phyloP scores from a whole-genome alignment of 768 basidiomycete genomes.

The Kwoniella dendrophila region DNA sequence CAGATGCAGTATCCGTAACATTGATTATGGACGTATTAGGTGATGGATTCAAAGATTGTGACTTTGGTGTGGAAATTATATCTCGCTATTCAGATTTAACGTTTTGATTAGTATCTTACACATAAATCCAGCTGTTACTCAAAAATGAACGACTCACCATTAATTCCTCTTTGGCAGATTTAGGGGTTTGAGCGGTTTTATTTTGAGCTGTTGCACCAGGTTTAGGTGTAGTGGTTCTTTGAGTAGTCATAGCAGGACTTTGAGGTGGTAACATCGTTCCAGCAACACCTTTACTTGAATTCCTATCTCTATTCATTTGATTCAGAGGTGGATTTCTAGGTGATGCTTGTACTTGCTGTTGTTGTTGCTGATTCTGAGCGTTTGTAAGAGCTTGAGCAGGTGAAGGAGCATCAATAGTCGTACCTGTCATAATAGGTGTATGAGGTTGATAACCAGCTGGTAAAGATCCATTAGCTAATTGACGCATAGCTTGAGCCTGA shows the following conservation, averaged over 20 bases:
- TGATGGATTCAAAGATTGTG: constrained; percentile 42
- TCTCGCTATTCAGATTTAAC: constrained; percentile 23
- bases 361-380: too few species aligned
- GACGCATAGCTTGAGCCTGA: constrained; percentile 33
- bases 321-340: constrained; percentile 31
- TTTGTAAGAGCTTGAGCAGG: constrained; percentile 29
- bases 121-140: neutral
- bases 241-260: constrained; percentile 33
- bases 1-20: constrained; percentile 18
- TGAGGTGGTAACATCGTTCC: constrained; percentile 51
- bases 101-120: neutral
- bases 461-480: constrained; percentile 16
- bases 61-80: constrained; percentile 40
- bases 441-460: constrained; percentile 34
- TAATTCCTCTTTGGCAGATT: constrained; percentile 31
- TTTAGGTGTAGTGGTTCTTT: constrained; percentile 28
- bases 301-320: constrained; percentile 40
- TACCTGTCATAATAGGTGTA: constrained; percentile 37
- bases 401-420: constrained; percentile 37
- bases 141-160: constrained; percentile 18
- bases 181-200: constrained; percentile 36
- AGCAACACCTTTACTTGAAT: constrained; percentile 37
- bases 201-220: constrained; percentile 14
- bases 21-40: constrained; percentile 29
- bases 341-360: constrained; percentile 27